Evolutionary conservation across 768 basidiomycete species (phyloP).

Genomic region (Mycena capillaripes): DNA sequence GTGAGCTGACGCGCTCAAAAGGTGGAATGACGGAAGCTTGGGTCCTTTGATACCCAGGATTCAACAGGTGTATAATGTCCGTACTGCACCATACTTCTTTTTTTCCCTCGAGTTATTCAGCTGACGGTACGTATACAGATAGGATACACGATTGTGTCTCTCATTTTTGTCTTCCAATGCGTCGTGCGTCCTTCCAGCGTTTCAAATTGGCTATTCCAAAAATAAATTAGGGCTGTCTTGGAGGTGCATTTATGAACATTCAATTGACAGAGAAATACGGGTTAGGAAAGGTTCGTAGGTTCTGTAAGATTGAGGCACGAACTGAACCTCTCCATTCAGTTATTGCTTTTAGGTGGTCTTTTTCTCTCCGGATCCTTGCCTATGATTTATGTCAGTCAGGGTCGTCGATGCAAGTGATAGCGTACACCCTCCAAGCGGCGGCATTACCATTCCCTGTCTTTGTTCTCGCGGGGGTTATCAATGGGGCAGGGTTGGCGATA

Average conservation of each 20-base stretch:
- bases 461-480: conserved; percentile 51
- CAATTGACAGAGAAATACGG: conserved; percentile 44
- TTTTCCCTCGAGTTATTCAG: neutral
- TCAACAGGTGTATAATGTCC: conserved; percentile 65
- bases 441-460: conserved; percentile 70
- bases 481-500: conserved; percentile 48
- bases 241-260: conserved; percentile 49
- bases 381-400: conserved; percentile 43
- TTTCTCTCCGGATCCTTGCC: neutral
- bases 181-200: conserved; percentile 45
- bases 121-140: conserved; percentile 49
- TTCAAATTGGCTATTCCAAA: neutral
- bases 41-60: conserved; percentile 84
- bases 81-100: conserved; percentile 11
- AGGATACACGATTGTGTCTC: conserved; percentile 64
- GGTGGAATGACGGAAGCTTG: conserved; percentile 67
- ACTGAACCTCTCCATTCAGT: neutral
- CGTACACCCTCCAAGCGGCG: conserved; percentile 61
- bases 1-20: neutral
- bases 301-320: neutral
- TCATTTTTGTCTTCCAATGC: conserved; percentile 68
- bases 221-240: conserved; percentile 44
- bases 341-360: neutral
- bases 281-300: conserved; percentile 35
- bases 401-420: conserved; percentile 58